Conservation (phyloP, 2,329 filamentous ascomycete genomes). For the Penicillium sp. region DNA sequence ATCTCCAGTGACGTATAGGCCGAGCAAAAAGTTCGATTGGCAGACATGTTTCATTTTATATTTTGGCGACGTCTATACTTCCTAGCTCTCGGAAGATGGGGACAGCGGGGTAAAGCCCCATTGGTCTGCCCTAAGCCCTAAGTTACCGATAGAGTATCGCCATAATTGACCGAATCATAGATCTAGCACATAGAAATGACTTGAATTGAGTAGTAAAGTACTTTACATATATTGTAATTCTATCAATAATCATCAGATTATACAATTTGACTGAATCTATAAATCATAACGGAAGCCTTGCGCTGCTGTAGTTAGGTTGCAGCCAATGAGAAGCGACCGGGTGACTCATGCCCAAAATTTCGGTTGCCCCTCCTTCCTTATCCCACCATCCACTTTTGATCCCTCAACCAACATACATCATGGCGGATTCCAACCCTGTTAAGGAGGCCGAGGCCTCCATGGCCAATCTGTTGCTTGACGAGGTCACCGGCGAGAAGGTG, state of each 20-base stretch:
- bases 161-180: not conserved
- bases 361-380: constrained; percentile 21
- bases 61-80: not conserved
- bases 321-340: constrained; percentile 29
- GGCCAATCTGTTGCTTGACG: constrained; percentile 80
- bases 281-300: not conserved
- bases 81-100: not conserved
- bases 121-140: constrained; percentile 38
- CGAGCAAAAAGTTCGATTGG: not conserved
- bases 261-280: not conserved
- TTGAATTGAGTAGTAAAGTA: not conserved
- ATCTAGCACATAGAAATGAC: not conserved
- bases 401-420: constrained; percentile 25
- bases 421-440: constrained; percentile 43
- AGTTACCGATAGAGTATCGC: constrained; percentile 14
- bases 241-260: not conserved
- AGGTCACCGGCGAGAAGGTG: constrained; percentile 83
- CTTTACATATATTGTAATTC: not conserved
- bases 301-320: constrained; percentile 6
- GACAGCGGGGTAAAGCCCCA: constrained; percentile 30
- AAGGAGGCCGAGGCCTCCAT: constrained; percentile 51
- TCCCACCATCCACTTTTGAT: constrained; percentile 25
- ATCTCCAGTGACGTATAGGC: no score
- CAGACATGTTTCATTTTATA: not conserved
- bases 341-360: constrained; percentile 37